A percentile compares a stretch with the other conserved stretches of the same genome.
phyloP scores from a whole-genome alignment of 768 basidiomycete genomes.

The Hortiboletus campestris region DNA sequence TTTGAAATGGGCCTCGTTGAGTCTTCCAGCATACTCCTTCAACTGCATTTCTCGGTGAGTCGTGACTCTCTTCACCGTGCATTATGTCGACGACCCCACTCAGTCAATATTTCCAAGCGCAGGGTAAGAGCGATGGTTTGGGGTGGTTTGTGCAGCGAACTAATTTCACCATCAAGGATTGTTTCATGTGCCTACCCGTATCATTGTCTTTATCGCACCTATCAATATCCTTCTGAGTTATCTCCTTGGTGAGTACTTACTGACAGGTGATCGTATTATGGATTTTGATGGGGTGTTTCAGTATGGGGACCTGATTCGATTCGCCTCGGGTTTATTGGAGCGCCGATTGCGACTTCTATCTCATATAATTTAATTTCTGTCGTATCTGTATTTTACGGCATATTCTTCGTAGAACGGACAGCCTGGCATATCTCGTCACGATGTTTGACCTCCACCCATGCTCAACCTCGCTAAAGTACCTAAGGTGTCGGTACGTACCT shows the following conservation, averaged over 20 bases:
- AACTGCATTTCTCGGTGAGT: conserved; percentile 49
- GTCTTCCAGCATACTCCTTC: conserved; percentile 70
- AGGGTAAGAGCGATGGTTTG: conserved; percentile 52
- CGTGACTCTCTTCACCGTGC: conserved; percentile 22
- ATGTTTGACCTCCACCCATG: conserved; percentile 65
- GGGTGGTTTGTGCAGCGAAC: conserved; percentile 16
- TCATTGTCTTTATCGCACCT: conserved; percentile 79
- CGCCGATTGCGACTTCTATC: conserved; percentile 84
- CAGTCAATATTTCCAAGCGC: conserved; percentile 67
- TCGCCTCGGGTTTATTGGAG: conserved; percentile 87
- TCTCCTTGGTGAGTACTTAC: conserved; percentile 56
- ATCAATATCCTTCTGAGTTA: conserved; percentile 83
- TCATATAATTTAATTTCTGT: conserved; percentile 81
- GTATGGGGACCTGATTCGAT: conserved; percentile 87
- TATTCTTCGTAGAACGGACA: conserved; percentile 60
- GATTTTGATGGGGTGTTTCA: conserved; percentile 56
- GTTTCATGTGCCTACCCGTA: conserved; percentile 81
- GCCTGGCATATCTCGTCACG: conserved; percentile 78
- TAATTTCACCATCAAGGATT: conserved; percentile 47
- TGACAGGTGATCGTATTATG: not conserved
- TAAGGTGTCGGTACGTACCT: conserved; percentile 45
- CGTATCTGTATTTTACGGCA: conserved; percentile 58
- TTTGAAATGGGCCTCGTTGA: conserved; percentile 65
- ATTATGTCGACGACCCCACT: conserved; percentile 50
- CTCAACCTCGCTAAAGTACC: too few species aligned